Evolutionary conservation across 495 filamentous ascomycete species (phyloP), one percentile per base, ranked within the genome.

Genomic region (Daldinia vernicosa): DNA sequence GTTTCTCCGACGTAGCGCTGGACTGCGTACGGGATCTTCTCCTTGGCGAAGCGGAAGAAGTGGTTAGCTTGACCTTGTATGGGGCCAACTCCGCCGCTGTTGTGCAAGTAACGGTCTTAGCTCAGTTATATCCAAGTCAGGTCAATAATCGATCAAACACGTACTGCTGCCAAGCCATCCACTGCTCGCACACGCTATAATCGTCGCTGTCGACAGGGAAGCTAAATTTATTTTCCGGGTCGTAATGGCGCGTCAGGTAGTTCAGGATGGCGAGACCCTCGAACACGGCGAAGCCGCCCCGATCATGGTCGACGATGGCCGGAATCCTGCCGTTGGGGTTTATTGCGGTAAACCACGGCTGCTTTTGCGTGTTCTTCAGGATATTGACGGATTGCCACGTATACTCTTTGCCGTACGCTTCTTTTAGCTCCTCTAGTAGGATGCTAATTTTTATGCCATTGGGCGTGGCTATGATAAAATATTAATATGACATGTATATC

Each of bases 21-120:
- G 40, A 92, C 84, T 33, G 87, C 89, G 80, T 95, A 97, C 22
- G 90, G 83, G 74, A 95, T 91, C 74, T 85, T 89, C 75, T 94
- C 91, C 45, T 91, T 89, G 9, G 91, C 89, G 76, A 90, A 91
- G 40, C 89, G 90, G 60, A 80, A 78, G 84, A 96, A 97, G 80
- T 96, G 92, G 83, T 94, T 94, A 6, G 91, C 91, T 75, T 97
- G 93, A 11, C 90, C 92, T 77, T 97, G 93, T 91, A 94, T 95
- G 1, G 93, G 93, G 4, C 92, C 92, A 0, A 94, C 74, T 37
- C 92, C 92, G 9, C 90, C 89, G 76, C 69, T 67, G 37, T 64
- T 64, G 5, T 15, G 26, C 6, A 17, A 19, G 19, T 8, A 12
- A 59, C 11, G 1, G 6, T 54, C 14, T 69, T 54, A 63, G 58